These are phyloP conservation scores for Leccinum insolens DNA, from an alignment of 1,284 basidiomycete species.

Conservation along the genomic window DNA sequence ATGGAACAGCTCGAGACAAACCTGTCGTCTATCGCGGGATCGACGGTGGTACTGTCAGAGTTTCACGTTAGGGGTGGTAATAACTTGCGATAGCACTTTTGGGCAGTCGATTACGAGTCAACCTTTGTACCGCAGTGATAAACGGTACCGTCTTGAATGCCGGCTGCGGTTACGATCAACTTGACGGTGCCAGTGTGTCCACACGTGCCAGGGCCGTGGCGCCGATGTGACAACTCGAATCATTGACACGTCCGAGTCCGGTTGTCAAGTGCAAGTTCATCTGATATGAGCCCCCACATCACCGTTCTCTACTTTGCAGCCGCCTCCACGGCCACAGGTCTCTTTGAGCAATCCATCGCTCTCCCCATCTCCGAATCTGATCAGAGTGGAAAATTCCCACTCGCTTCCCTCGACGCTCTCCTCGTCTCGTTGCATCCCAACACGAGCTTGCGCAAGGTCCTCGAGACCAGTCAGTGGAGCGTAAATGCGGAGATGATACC, in stretches of 20 bases:
- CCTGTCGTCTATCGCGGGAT: not conserved
- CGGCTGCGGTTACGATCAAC: no score
- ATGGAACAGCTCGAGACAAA: not conserved
- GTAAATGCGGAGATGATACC: constrained; percentile 81
- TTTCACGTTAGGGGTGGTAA: not conserved
- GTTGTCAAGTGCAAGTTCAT: no score
- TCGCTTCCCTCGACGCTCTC: constrained; percentile 54
- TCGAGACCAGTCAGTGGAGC: constrained; percentile 71
- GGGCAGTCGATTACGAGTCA: no score
- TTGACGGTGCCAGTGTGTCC: no score
- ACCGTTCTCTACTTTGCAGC: constrained; percentile 83
- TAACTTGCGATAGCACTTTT: not conserved
- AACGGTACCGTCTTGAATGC: no score
- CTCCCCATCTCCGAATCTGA: constrained; percentile 38
- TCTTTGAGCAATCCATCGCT: constrained; percentile 49
- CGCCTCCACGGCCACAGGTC: constrained; percentile 68
- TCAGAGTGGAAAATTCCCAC: constrained; percentile 41
- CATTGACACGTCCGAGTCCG: no score
- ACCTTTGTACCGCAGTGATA: no score
- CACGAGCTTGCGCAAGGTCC: constrained; percentile 51
- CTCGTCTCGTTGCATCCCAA: constrained; percentile 57
- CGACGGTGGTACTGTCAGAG: not conserved
- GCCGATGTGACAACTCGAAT: no score
- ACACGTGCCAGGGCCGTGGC: no score
- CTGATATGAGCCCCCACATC: constrained; percentile 37